Base-by-base conservation (phyloP, 352 stramenopile species). In the Pelagophyceae sp. region DNA sequence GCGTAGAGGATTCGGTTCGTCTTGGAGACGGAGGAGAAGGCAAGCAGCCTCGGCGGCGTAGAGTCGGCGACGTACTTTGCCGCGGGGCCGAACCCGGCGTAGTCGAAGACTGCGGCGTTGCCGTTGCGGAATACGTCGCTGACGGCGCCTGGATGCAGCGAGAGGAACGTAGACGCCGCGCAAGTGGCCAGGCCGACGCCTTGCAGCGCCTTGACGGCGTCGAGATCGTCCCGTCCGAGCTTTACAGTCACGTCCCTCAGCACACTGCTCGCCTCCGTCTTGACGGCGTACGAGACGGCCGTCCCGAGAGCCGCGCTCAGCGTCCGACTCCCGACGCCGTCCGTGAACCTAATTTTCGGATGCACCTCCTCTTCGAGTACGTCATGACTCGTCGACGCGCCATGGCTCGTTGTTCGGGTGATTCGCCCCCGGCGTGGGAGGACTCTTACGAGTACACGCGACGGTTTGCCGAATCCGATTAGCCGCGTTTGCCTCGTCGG, bases 21-120 rank as follows among this genome's bases (percentile, higher is more conserved):
- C 63, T 75, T 60, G 32, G 58, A 60, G 31, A 76, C 32, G 6
- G 38, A 20, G 15, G 29, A 27, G 29, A 54, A 75, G 1, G 31
- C 27, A 31, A 75, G 75, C 1, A 78, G 75, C 20, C 35, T 76
- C 32, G 75, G 75, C 75, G 33, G 58, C 63, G 75, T 78, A 2
- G 25, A 15, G 75, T 78, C 75, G 3, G 60, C 23, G 5, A 60
- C 76, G 17, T 60, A 78, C 31, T 38, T 76, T 11, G 15, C 35
- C 29, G 51, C 61, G 54, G 60, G 51, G 35, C 37, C 64, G 15
- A 50, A 27, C 19, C 19, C 64, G 15, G 6, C 29, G n/a, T 31
- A 51, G 35, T 35, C 38, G 32, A 40, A 25, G 37, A 75, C 19
- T 17, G 35, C 54, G 31, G 60, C 72, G 63, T 35, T 61, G 23